Base-by-base conservation (phyloP, 2,329 filamentous ascomycete species). In the Ascochyta koolunga region DNA sequence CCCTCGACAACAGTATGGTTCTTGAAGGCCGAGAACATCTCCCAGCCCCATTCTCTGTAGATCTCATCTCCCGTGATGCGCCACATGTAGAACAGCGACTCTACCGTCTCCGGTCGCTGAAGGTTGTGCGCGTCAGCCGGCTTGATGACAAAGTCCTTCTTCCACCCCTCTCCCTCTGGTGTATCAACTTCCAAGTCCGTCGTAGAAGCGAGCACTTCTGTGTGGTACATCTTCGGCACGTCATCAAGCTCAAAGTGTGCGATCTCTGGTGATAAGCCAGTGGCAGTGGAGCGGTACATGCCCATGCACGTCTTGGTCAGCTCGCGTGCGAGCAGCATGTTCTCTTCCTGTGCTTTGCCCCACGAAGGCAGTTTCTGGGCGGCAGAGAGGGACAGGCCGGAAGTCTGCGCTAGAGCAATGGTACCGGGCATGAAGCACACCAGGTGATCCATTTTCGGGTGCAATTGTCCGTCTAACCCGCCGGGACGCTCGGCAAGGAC, bases 341-440 rank as follows among this genome's bases (percentile, higher is more conserved):
- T 91, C 57, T 89, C 89, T 54, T 96, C 92, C 66, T 96, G 87
- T 71, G 89, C 84, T 61, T 85, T 82, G 29, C 83, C 86, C 95
- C 95, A 98, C 15, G 68, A 69, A 0, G 86, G 78, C 1, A 84
- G 79, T 71, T 89, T 89, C 62, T 85, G 87, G 11, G 93, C 93
- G 69, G 92, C 86, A 0, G 83, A 81, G 54, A 96, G 85, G 0
- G 88, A 84, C 29, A 89, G 75, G 1, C 95, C 95, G 31, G 86
- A 89, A 0, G 95, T 99, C 0, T 86, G 91, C 0, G 85, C 93
- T 1, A 99, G 83, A 0, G 93, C 93, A 66, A 99, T 96, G 3
- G 93, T 97, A 8, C 95, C 95, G 0, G 93, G 93, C 85, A 97
- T 89, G 81, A 99, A 99, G 78, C 95, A 99, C 32, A 96, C 93